Base-by-base conservation (phyloP, 768 basidiomycete species). In the Tylopilus sp. region DNA sequence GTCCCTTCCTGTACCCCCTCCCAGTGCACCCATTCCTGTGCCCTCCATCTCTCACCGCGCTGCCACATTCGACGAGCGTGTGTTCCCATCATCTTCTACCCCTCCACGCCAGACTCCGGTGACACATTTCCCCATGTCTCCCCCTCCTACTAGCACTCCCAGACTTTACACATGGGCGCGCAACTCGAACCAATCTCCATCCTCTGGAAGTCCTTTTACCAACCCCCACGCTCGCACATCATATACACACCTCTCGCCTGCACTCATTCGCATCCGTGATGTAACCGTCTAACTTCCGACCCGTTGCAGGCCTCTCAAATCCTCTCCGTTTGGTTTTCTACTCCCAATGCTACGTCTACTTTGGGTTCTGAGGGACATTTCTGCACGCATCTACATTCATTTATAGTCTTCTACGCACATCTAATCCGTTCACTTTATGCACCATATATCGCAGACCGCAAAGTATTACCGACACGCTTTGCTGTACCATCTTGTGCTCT, bases 161-260 rank as follows among this genome's bases (percentile, higher is more conserved):
- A 74, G 80, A 36, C 70, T 84, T 28, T 84, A 84, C 63, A 71
- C 77, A 1, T 85, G 84, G 84, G 56, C 70, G n/a, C 50, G 61
- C 64, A 48, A 63, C 63, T 53, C 71, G 66, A 36, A 47, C 55
- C 25, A 75, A 72, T 41, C 80, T 71, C 55, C 62, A 49, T 54
- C 70, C 56, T 50, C 67, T 22, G 72, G 75, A n/a, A 60, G 72
- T 13, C 84, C 81, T 8, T 75, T 86, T 48, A 78, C 80, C 46
- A 86, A 85, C 62, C 76, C 78, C 40, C 72, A 66, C 47, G 83
- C 83, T 10, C 80, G 84, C 61, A 75, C 80, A 67, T 83, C 84
- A 21, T 78, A 79, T 36, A 69, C 79, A n/a, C 81, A 79, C 54
- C 75, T 86, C 56, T 72, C 77, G 1, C 73, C 81, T 5, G 65